Evolutionary conservation across 1,139 yeast species (phyloP), one percentile per base, ranked within the genome.

Genomic region (Entelexis paramagnoliae): DNA sequence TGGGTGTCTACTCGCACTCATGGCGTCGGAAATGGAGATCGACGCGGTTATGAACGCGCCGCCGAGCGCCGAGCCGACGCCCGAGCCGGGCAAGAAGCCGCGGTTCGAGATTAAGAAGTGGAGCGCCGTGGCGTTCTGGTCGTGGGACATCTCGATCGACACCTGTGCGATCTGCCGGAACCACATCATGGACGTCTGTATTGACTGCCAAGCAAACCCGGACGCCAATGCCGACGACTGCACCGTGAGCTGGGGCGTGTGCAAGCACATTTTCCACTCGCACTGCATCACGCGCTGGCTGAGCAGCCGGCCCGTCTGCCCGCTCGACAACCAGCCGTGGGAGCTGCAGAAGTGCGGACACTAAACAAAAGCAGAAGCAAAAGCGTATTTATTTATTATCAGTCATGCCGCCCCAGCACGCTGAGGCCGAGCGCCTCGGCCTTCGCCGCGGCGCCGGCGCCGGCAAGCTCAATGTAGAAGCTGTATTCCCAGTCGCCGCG

Each of bases 71-170:
- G 36, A 32, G 36, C 46, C 36, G 4, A 16, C 46, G 22, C 28
- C 16, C 19, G 48, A 16, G 41, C 44, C 43, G n/a, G 33, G 45
- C n/a, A 41, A 51, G 49, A 73, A 74, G 69, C 78, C 77, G 65
- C 72, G 81, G 60, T 81, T 82, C 60, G 87, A 82, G 62, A 80
- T 83, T 48, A 79, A 80, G 62, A 82, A 81, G 72, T 91, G 98
- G 98, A 88, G 96, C 16, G 97, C 98, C 0, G 98, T 93, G 50
- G 97, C 98, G 17, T 88, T 91, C 65, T 93, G 99, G 99, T 88
- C 96, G 1, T 93, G 98, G 98, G 97, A 87, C 68, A 85, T 88
- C 55, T 93, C 82, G 49, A 95, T 91, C 55, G 98, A 93, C 61
- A 88, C 87, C 53, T 93, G 99, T 73, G 97, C 99, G 44, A 93